Percentiles rank a stretch among this genome's conserved stretches.
These are phyloP conservation scores for Talaromyces sp. DNA, from an alignment of 2,329 filamentous ascomycete species.

Conservation along the genomic window DNA sequence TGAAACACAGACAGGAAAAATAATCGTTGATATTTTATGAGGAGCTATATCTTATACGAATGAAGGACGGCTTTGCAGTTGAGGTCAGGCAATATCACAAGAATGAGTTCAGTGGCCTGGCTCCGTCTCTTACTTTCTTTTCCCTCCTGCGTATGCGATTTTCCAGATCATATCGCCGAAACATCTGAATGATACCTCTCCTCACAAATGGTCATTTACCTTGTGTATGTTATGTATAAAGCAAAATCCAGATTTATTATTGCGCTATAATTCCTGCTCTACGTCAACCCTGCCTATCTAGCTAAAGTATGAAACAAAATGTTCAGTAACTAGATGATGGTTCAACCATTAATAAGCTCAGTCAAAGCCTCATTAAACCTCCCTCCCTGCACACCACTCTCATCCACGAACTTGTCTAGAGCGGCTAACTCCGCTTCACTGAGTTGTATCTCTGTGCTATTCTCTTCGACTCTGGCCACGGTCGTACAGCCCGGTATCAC, in stretches of 20 bases:
- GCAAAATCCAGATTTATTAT: neutral
- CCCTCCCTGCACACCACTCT: constrained; percentile 5
- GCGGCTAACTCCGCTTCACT: constrained; percentile 39
- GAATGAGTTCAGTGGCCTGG: neutral
- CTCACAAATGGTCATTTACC: neutral
- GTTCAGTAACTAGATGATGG: no score
- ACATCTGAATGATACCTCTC: neutral
- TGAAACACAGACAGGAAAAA: neutral
- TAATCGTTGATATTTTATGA: neutral
- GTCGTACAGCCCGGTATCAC: constrained; percentile 43
- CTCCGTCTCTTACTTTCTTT: neutral
- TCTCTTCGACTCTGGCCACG: constrained; percentile 40
- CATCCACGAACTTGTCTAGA: constrained; percentile 6
- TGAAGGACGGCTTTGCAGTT: neutral
- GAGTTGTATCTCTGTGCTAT: constrained; percentile 39
- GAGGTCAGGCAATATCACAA: neutral
- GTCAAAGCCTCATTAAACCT: constrained; percentile 6
- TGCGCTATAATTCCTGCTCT: neutral
- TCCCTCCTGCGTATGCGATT: neutral
- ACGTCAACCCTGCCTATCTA: neutral
- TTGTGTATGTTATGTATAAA: neutral
- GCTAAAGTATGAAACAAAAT: no score
- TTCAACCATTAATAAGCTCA: constrained; percentile 8
- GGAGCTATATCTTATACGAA: neutral
- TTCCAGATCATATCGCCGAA: neutral